A percentile compares a stretch with the other conserved stretches of the same genome.
Evolutionary conservation across 371 early-diverging fungal species (phyloP).

Genomic region (Basidiobolus meristosporus): DNA sequence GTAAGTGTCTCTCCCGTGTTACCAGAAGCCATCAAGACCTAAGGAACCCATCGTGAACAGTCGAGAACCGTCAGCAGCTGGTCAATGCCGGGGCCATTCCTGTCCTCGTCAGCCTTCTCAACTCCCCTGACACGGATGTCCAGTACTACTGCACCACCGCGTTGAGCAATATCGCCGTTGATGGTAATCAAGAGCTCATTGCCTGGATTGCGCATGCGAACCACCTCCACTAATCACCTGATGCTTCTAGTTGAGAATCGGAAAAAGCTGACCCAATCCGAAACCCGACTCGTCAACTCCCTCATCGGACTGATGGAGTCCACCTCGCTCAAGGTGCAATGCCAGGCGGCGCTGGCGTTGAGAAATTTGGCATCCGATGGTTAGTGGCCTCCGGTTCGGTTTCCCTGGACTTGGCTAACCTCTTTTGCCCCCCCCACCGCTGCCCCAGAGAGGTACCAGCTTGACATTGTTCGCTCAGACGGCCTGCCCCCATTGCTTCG

Average conservation of each 20-base stretch:
- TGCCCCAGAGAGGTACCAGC: too few relatives aligned
- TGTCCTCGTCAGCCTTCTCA: conserved; percentile 56
- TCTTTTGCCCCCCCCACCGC: too few relatives aligned
- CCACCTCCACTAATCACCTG: too few relatives aligned
- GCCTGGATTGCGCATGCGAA: too few relatives aligned
- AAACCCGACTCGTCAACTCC: conserved; percentile 52
- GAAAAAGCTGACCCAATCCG: conserved; percentile 50
- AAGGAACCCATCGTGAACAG: conserved; percentile 10
- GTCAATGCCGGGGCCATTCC: conserved; percentile 76
- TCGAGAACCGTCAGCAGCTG: conserved; percentile 67
- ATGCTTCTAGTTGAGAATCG: conserved; percentile 48
- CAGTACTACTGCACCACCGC: conserved; percentile 85
- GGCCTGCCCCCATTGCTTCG: conserved; percentile 57
- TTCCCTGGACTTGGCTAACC: too few relatives aligned
- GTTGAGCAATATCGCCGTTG: conserved; percentile 82
- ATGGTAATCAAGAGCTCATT: too few relatives aligned
- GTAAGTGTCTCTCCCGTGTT: too few relatives aligned
- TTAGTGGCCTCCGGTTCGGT: too few relatives aligned
- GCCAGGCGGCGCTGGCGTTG: conserved; percentile 76
- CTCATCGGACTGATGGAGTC: conserved; percentile 66
- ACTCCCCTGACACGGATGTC: conserved; percentile 66
- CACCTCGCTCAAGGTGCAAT: conserved; percentile 63
- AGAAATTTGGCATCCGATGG: conserved; percentile 78
- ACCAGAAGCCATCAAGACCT: too few relatives aligned
- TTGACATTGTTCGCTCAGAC: conserved; percentile 60